These are phyloP conservation scores for Bacterosira constricta DNA, from an alignment of 108 stramenopile species.

Conservation along the genomic window DNA sequence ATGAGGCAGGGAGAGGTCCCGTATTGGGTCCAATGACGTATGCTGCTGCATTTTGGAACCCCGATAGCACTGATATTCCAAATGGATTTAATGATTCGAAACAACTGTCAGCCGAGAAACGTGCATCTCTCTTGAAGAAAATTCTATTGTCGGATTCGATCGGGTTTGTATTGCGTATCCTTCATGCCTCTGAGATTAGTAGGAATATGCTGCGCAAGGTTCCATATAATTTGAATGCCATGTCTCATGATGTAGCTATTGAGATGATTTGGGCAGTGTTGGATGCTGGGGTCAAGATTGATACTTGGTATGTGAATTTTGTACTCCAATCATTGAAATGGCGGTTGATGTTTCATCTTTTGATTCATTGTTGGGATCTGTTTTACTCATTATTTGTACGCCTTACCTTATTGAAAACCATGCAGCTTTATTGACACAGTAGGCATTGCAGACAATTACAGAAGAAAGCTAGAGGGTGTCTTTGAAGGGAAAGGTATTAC, in stretches of 20 bases:
- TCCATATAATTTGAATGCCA: slow-evolving; percentile 88
- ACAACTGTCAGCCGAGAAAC: slow-evolving; percentile 67
- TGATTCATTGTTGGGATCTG: neutral
- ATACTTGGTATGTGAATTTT: slow-evolving; percentile 42
- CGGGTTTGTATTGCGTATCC: slow-evolving; percentile 74
- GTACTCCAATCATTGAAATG: neutral
- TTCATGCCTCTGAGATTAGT: slow-evolving; percentile 81
- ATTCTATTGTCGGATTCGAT: slow-evolving; percentile 53
- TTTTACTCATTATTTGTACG: neutral
- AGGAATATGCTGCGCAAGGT: slow-evolving; percentile 80
- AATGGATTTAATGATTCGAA: slow-evolving; percentile 87
- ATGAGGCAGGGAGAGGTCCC: slow-evolving; percentile 84
- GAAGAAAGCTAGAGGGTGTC: slow-evolving; percentile 61
- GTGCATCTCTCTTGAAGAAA: slow-evolving; percentile 60
- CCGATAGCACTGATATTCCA: slow-evolving; percentile 55
- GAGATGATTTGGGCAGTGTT: slow-evolving; percentile 76
- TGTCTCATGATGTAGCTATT: slow-evolving; percentile 83
- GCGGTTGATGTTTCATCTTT: neutral
- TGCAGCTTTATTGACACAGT: slow-evolving; percentile 84
- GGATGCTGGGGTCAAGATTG: slow-evolving; percentile 64
- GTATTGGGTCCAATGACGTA: slow-evolving; percentile 93
- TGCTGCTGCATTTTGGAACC: slow-evolving; percentile 78
- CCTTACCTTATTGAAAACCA: neutral
- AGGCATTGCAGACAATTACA: slow-evolving; percentile 74
- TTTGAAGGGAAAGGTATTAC: slow-evolving; percentile 66